These are phyloP conservation scores for Zymoseptoria pseudotritici DNA, from an alignment of 2,329 filamentous ascomycete genomes.

Conservation along the genomic window DNA sequence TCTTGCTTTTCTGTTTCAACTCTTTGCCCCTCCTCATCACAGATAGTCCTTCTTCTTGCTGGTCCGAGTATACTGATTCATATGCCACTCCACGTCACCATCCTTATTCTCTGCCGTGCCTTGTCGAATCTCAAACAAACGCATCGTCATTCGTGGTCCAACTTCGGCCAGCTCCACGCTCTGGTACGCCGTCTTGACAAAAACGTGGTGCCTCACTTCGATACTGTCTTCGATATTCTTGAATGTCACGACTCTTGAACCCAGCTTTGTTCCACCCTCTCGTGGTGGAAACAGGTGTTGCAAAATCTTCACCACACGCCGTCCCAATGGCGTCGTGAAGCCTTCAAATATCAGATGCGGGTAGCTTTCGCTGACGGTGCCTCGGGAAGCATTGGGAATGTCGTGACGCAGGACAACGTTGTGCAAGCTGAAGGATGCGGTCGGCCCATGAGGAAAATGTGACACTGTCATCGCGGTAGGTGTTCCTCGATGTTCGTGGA, in stretches of 20 bases:
- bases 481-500: conserved; percentile 88
- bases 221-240: conserved; percentile 84
- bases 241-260: conserved; percentile 84
- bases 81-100: conserved; percentile 91
- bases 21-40: conserved; percentile 36
- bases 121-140: conserved; percentile 83
- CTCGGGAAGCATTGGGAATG: conserved; percentile 78
- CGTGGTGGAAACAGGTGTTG: conserved; percentile 92
- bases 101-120: conserved; percentile 92
- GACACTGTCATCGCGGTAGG: conserved; percentile 83
- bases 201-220: conserved; percentile 88
- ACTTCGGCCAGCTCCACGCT: conserved; percentile 84
- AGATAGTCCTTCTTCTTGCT: conserved; percentile 93
- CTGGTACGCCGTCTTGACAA: conserved; percentile 85
- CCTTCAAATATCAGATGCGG: conserved; percentile 94
- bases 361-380: conserved; percentile 86
- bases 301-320: conserved; percentile 77
- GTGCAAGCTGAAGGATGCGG: conserved; percentile 77
- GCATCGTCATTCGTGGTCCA: conserved; percentile 94
- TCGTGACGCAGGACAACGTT: conserved; percentile 91
- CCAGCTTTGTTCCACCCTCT: conserved; percentile 72
- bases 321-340: conserved; percentile 73
- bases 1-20: neutral
- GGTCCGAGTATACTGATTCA: conserved; percentile 92
- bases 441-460: conserved; percentile 83